A percentile compares a stretch with the other conserved stretches of the same genome.
These are phyloP conservation scores for Cylindricascospora bacillispora DNA, from an alignment of 1,139 yeast genomes.

Conservation along the genomic window DNA sequence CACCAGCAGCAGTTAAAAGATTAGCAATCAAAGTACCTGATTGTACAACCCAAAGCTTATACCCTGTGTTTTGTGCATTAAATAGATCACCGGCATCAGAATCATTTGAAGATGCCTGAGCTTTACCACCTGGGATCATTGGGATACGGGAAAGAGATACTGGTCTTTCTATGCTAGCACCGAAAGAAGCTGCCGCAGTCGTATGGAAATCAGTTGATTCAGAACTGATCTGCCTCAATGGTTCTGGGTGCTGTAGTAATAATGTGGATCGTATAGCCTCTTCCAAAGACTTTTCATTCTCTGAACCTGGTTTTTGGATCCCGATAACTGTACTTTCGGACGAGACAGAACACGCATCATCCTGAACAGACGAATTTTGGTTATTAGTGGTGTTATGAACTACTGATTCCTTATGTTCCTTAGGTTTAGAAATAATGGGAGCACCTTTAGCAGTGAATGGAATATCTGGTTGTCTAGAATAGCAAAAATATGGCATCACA, in stretches of 20 bases:
- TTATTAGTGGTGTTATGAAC: constrained; percentile 16
- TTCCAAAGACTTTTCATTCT: constrained; percentile 12
- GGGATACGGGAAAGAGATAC: constrained; percentile 24
- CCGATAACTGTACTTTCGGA: constrained; percentile 7
- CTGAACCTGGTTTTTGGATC: constrained; percentile 17
- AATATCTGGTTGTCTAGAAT: constrained; percentile 90
- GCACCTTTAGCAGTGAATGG: constrained; percentile 70
- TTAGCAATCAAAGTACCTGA: constrained; percentile 89
- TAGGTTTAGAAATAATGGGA: constrained; percentile 36
- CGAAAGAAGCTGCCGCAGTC: not conserved
- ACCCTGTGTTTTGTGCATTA: constrained; percentile 43
- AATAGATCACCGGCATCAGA: constrained; percentile 21
- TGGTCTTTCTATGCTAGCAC: constrained; percentile 8
- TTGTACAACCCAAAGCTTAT: constrained; percentile 92
- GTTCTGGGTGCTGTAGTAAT: constrained; percentile 5
- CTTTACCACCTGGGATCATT: constrained; percentile 25
- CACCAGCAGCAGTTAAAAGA: constrained; percentile 83
- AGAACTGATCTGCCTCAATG: constrained; percentile 5
- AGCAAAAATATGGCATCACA: constrained; percentile 88
- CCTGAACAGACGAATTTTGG: not conserved
- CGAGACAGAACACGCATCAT: constrained; percentile 1
- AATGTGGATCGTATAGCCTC: constrained; percentile 13
- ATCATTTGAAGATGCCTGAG: constrained; percentile 11
- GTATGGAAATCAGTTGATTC: not conserved
- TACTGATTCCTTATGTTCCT: constrained; percentile 32